Conservation (phyloP, 2,329 filamentous ascomycete genomes). For the Zarea fungicola region DNA sequence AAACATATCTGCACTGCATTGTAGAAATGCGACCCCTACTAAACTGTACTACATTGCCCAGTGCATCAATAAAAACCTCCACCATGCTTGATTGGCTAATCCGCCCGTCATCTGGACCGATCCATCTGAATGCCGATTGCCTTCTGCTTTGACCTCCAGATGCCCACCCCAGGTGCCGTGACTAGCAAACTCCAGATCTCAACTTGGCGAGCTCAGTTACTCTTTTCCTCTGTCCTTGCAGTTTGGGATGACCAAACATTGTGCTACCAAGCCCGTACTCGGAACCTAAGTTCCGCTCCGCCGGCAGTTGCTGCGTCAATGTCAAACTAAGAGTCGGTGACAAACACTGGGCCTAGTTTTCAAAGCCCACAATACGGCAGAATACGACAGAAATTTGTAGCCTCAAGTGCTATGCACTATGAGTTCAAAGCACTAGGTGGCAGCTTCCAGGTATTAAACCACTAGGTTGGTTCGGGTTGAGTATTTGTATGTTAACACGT, state of each 20-base stretch:
- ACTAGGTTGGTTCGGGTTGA: background rate
- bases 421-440: too few relatives aligned
- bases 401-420: too few relatives aligned
- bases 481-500: background rate
- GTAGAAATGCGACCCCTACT: background rate
- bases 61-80: background rate
- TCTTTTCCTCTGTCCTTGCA: background rate
- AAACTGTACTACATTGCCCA: background rate
- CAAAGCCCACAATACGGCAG: background rate
- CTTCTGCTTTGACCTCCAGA: background rate
- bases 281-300: background rate
- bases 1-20: background rate
- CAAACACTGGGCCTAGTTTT: background rate
- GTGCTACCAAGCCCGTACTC: background rate
- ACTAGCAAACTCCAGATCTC: background rate
- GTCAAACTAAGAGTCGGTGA: background rate
- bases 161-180: background rate
- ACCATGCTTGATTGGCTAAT: background rate
- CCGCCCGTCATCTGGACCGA: conserved; percentile 2
- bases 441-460: background rate
- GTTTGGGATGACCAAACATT: background rate
- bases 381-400: conserved; percentile 9
- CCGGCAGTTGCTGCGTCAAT: conserved; percentile 4
- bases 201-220: background rate
- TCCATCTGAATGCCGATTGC: background rate